A percentile compares a stretch with the other conserved stretches of the same genome.
phyloP scores from a whole-genome alignment of 148 eudicot genomes.

The Gaultheria prostrata region DNA sequence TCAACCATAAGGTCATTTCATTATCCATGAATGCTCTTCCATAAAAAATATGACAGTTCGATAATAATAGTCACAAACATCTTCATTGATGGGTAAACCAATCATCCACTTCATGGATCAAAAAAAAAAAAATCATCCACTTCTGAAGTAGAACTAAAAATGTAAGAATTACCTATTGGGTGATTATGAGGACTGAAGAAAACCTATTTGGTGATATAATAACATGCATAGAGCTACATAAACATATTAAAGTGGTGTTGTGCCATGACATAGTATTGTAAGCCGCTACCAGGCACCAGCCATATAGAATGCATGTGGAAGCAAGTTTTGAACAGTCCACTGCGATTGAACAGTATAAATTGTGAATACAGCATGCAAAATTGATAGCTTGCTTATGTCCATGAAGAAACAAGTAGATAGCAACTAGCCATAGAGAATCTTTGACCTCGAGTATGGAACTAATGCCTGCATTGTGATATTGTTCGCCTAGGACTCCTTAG shows the following conservation, averaged over 20 bases:
- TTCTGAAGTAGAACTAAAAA: neutral
- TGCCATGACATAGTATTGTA: neutral
- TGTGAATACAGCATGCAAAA: neutral
- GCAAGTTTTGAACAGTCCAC: slow-evolving; percentile 4
- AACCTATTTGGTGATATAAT: neutral
- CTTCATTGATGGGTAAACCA: neutral
- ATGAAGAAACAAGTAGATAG: slow-evolving; percentile 8
- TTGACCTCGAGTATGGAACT: neutral
- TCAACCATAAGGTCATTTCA: slow-evolving; percentile 2
- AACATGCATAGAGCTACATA: neutral
- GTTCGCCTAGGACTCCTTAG: neutral
- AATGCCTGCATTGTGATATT: neutral
- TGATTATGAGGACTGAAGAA: no score
- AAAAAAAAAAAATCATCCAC: neutral
- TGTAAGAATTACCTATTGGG: neutral
- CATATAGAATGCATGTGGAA: slow-evolving; percentile 2
- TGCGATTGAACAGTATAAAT: neutral
- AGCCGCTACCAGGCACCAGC: neutral
- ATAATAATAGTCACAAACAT: neutral
- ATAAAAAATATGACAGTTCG: neutral
- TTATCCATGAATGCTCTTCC: neutral
- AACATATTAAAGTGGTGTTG: neutral
- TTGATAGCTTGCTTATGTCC: neutral
- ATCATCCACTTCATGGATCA: no score
- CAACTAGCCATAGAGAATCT: neutral